Base-by-base conservation (phyloP, 2,329 filamentous ascomycete species). In the Calonectria fujianensis region DNA sequence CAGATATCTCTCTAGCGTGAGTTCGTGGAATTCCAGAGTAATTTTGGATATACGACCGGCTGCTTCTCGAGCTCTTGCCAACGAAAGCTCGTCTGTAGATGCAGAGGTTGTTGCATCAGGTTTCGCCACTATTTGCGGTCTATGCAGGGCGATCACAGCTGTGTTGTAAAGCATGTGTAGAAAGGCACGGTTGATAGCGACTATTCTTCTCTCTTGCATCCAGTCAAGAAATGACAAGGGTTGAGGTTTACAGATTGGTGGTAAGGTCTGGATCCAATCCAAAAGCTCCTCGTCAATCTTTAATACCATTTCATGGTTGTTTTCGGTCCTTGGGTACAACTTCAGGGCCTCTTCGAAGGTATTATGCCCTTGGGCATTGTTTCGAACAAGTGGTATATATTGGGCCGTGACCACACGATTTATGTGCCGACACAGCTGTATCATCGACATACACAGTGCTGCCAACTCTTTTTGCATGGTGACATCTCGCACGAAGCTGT, bases 121-220 rank as follows among this genome's bases (percentile, higher is more conserved):
- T 24, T 8, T 24, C 10, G 45, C 24, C n/a, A 13, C 45, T 11
- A 48, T 48, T 54, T 32, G 51, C 13, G 51, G 51, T 18, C 96
- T 93, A 84, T 98, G 96, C 20, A 98, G 89, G 3, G 96, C 96
- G 67, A 95, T 98, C 20, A 97, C 90, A 0, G 96, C 97, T 2
- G 96, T 97, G 84, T 96, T 94, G 85, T 97, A 98, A 2, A 98
- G 92, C 93, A 98, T 97, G 84, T 98, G 95, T 35, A 98, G 87
- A 27, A 98, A 88, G n/a, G 94, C 94, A 54, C 95, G 91, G 82
- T 98, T 95, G 2, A 98, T 88, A 0, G 89, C 89, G 59, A 91
- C 80, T 7, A 90, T 91, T 4, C 91, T 88, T 41, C 89, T 88
- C 45, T 92, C 93, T 20, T 92, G 89, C 66, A 90, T 88, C 61